A percentile compares a stretch with the other conserved stretches of the same genome.
Evolutionary conservation across 2,329 filamentous ascomycete genomes (phyloP).

Genomic region (Leptographium wingfieldii): DNA sequence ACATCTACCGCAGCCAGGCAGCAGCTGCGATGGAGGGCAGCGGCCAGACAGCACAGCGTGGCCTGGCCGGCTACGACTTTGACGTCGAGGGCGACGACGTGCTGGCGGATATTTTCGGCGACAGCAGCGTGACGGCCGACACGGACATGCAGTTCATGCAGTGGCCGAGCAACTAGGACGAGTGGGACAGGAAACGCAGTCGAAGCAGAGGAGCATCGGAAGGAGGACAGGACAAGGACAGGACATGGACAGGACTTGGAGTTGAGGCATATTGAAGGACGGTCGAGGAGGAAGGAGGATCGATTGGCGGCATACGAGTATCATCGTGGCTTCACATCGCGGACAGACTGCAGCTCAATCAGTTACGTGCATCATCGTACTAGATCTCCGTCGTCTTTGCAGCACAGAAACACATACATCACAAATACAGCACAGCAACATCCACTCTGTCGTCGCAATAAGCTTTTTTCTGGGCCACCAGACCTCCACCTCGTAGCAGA

Average conservation of each 20-base stretch:
- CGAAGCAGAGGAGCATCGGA: not conserved
- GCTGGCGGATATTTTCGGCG: not conserved
- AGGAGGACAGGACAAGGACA: no score
- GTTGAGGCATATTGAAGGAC: no score
- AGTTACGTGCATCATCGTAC: not conserved
- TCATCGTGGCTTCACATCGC: no score
- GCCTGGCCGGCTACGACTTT: not conserved
- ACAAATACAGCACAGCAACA: not conserved
- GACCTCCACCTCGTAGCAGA: not conserved
- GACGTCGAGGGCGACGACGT: not conserved
- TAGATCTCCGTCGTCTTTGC: not conserved
- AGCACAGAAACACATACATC: no score
- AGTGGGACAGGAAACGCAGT: not conserved
- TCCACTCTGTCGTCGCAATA: not conserved
- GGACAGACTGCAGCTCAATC: no score
- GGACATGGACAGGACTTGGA: not conserved
- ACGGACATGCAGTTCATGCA: not conserved
- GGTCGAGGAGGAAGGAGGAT: not conserved
- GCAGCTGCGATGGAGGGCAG: not conserved
- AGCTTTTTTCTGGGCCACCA: not conserved
- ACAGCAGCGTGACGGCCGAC: not conserved
- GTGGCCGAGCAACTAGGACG: not conserved
- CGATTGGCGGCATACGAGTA: no score
- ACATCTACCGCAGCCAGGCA: constrained; percentile 2
- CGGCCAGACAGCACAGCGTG: not conserved